phyloP scores from a whole-genome alignment of 495 filamentous ascomycete genomes.

The Sordaria brevicollis region DNA sequence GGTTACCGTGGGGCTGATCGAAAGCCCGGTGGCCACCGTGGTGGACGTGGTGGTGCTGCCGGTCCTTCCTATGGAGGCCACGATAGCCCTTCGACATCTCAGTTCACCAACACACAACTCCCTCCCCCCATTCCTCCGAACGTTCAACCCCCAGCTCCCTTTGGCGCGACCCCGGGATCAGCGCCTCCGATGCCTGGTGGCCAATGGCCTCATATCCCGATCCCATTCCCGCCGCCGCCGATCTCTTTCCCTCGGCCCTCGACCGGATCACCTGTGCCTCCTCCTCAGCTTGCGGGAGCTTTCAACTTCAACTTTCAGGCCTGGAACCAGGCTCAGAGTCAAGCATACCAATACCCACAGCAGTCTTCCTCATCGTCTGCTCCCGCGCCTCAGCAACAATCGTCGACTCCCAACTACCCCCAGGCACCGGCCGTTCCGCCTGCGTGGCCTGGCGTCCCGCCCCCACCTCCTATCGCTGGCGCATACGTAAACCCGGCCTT shows the following conservation, averaged over 20 bases:
- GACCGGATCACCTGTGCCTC: conserved; percentile 1
- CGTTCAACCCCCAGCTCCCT: conserved; percentile 8
- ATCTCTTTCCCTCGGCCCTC: conserved; percentile 1
- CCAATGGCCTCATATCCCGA: conserved; percentile 3
- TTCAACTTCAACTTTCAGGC: conserved; percentile 12
- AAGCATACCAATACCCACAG: conserved; percentile 9
- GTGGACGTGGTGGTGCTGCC: background rate
- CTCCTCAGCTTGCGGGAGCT: background rate
- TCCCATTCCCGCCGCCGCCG: conserved; percentile 3
- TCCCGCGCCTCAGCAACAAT: background rate
- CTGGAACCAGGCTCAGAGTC: conserved; percentile 8
- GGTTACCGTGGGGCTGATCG: conserved; percentile 19
- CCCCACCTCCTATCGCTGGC: conserved; percentile 28
- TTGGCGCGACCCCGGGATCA: conserved; percentile 1
- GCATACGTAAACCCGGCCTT: conserved; percentile 59
- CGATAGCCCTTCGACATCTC: conserved; percentile 2
- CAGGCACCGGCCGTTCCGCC: background rate
- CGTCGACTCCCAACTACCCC: conserved; percentile 1
- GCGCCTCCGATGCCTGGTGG: background rate
- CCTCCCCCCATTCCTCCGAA: conserved; percentile 4
- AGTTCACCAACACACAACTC: background rate
- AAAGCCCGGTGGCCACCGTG: conserved; percentile 17
- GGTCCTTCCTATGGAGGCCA: background rate
- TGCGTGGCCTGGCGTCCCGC: conserved; percentile 7
- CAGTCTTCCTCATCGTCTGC: background rate